Conservation (phyloP, 345 rosid species). For the Gossypium anomalum region DNA sequence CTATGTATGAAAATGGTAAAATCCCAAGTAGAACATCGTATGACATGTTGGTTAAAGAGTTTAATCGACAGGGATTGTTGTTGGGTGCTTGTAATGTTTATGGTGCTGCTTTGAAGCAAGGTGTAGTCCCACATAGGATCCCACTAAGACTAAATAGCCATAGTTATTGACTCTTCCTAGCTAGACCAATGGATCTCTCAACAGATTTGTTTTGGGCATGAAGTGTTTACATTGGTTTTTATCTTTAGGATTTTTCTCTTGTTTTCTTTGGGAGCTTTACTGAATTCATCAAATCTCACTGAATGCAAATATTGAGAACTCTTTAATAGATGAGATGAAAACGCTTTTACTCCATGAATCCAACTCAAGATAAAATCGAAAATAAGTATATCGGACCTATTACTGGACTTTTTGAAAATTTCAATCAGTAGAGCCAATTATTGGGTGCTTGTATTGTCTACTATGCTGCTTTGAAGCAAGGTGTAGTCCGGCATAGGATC, state of each 20-base stretch:
- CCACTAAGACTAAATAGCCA: slow-evolving; percentile 17
- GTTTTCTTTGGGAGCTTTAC: too few relatives aligned
- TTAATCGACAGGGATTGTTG: slow-evolving; percentile 33
- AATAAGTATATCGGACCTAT: too few relatives aligned
- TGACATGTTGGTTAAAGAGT: slow-evolving; percentile 39
- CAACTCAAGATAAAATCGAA: too few relatives aligned
- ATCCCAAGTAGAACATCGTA: slow-evolving; percentile 33
- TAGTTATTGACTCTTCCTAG: not conserved
- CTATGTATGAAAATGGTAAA: slow-evolving; percentile 32
- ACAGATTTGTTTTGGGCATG: too few relatives aligned
- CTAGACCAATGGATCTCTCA: too few relatives aligned
- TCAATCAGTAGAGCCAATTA: slow-evolving; percentile 31
- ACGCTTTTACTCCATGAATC: too few relatives aligned
- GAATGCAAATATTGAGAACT: too few relatives aligned
- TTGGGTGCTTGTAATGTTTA: slow-evolving; percentile 35
- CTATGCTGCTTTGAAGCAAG: slow-evolving; percentile 53
- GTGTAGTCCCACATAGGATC: slow-evolving; percentile 30
- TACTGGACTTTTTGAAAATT: slow-evolving; percentile 21
- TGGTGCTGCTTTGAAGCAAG: slow-evolving; percentile 54
- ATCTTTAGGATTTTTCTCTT: too few relatives aligned
- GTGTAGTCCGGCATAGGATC: slow-evolving; percentile 27
- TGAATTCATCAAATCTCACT: too few relatives aligned
- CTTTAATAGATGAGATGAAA: too few relatives aligned
- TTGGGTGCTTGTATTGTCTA: slow-evolving; percentile 35
- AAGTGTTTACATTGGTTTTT: too few relatives aligned